Conservation (phyloP, 2,329 filamentous ascomycete genomes). For the Coniochaeta ligniaria region DNA sequence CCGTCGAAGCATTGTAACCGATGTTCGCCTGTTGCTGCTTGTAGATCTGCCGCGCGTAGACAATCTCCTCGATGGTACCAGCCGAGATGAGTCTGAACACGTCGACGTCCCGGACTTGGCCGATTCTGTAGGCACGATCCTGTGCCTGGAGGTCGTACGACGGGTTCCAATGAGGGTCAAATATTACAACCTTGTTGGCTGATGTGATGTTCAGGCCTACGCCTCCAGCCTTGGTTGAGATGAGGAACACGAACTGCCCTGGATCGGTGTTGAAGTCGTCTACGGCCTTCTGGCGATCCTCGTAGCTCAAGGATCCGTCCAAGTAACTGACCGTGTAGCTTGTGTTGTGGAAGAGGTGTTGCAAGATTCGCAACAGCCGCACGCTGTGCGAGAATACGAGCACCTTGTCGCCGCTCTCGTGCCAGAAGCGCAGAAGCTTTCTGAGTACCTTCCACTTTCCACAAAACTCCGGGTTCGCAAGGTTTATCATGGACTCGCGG, state of each 20-base stretch:
- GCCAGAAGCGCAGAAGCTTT: constrained; percentile 84
- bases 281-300: constrained; percentile 74
- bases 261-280: constrained; percentile 89
- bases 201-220: constrained; percentile 95
- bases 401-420: constrained; percentile 85
- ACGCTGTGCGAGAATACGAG: constrained; percentile 93
- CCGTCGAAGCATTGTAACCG: constrained; percentile 85
- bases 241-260: constrained; percentile 86
- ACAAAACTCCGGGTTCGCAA: constrained; percentile 84
- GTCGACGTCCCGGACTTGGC: constrained; percentile 86
- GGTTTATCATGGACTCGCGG: constrained; percentile 71
- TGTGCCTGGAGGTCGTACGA: constrained; percentile 92
- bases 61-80: constrained; percentile 93
- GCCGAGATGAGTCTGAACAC: constrained; percentile 87
- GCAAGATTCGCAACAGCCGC: constrained; percentile 73
- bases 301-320: constrained; percentile 76
- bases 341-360: constrained; percentile 79
- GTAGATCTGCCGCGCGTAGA: constrained; percentile 95
- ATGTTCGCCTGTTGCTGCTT: constrained; percentile 99
- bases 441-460: constrained; percentile 94
- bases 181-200: constrained; percentile 95
- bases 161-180: constrained; percentile 98
- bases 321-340: constrained; percentile 88
- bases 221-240: constrained; percentile 88
- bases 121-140: constrained; percentile 92